These are phyloP conservation scores for Flaveria sonorensis DNA, from an alignment of 129 eudicot species.

Conservation along the genomic window DNA sequence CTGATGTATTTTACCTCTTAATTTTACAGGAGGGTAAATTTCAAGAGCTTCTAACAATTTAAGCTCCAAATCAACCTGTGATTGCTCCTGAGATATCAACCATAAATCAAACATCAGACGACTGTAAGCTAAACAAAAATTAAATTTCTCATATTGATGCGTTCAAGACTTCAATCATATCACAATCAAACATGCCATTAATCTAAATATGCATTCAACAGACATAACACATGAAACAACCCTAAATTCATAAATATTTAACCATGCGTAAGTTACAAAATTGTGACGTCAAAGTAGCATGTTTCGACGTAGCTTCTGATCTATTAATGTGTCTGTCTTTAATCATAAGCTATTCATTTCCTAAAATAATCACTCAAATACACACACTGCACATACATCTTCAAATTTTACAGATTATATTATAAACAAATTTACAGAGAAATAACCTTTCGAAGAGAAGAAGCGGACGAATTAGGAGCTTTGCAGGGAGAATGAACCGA, in stretches of 20 bases:
- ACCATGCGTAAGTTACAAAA: too few species aligned
- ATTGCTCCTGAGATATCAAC: slow-evolving; percentile 53
- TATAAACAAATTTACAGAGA: neutral
- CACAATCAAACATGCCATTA: neutral
- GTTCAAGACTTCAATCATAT: too few species aligned
- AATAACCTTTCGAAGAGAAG: slow-evolving; percentile 76
- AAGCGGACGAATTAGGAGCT: slow-evolving; percentile 65
- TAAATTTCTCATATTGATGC: neutral
- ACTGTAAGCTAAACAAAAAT: neutral
- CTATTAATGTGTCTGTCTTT: too few species aligned
- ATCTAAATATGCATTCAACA: neutral
- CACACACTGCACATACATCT: neutral
- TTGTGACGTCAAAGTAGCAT: too few species aligned
- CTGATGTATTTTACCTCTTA: slow-evolving; percentile 48
- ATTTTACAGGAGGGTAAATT: slow-evolving; percentile 84
- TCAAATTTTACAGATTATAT: too few species aligned
- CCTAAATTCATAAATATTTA: too few species aligned
- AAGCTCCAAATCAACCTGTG: slow-evolving; percentile 89
- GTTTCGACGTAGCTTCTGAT: too few species aligned
- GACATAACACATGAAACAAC: slow-evolving; percentile 3
- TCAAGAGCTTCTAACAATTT: slow-evolving; percentile 82
- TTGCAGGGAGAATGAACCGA: slow-evolving; percentile 98
- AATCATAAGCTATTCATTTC: too few species aligned
- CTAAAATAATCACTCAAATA: too few species aligned
- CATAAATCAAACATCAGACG: neutral